Evolutionary conservation across 352 stramenopile species (phyloP), one percentile per base, ranked within the genome.

Genomic region (Plasmopara muralis): DNA sequence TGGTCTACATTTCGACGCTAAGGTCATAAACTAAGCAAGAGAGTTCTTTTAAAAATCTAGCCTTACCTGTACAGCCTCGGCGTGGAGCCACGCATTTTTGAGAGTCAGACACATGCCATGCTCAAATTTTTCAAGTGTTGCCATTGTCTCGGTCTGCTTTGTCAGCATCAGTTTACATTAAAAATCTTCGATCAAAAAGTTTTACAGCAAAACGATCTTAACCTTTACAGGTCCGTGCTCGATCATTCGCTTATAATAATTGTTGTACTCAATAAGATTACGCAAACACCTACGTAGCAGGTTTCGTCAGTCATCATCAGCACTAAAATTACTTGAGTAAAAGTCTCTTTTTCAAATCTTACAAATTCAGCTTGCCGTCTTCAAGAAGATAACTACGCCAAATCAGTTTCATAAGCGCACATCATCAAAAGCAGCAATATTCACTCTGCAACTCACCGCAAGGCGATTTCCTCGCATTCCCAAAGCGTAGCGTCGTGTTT

Each of bases 341-440:
- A 25, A 25, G 20, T 3, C 31, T 35, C 31, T 8, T 35, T 35
- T 0, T 4, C 25, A 29, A 47, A 10, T 13, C 70, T 3, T 68
- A 96, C 63, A 96, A 43, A 52, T 96, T 96, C 41, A 96, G 66
- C 41, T 96, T 96, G 16, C 86, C 87, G 53, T 96, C 87, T 62
- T 96, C 87, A 9, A 96, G 70, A 2, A 96, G 64, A 44, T 87
- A 96, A 46, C 86, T 91, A 47, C 18, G 33, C 15, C 14, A 57
- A 38, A 53, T 43, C 28, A 30, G 34, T 12, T 41, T 33, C 9
- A 34, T 55, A 9, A 58, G 31, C 18, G 41, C 10, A 18, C 31
- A 0, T 35, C 31, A 18, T 35, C 31, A 18, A 30, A 13, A 31
- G 20, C 12, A 44, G 18, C 18, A 28, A 39, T 12, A 18, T 1